These are phyloP conservation scores for Arabidopsis suecica DNA, from an alignment of 345 rosid species.

Conservation along the genomic window DNA sequence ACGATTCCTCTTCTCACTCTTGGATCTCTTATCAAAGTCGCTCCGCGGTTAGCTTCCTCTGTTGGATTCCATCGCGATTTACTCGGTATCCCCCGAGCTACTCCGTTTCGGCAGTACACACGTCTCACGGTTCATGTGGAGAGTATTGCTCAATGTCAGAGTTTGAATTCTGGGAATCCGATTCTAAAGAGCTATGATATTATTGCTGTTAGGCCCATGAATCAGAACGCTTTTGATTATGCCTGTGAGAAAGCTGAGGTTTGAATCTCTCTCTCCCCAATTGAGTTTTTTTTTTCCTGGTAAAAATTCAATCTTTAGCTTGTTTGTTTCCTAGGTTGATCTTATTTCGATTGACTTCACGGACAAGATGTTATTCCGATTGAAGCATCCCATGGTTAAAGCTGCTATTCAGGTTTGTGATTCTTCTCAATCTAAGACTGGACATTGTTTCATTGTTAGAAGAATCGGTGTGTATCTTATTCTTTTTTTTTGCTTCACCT, in stretches of 20 bases:
- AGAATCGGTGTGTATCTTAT: neutral
- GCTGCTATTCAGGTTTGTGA: constrained; percentile 71
- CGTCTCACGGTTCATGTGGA: constrained; percentile 78
- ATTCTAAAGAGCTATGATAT: constrained; percentile 77
- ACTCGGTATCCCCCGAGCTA: constrained; percentile 62
- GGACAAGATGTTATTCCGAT: constrained; percentile 66
- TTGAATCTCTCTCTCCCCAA: constrained; percentile 1
- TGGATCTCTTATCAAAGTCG: constrained; percentile 61
- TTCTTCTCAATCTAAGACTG: neutral
- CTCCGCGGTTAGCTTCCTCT: constrained; percentile 68
- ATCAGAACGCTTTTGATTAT: constrained; percentile 67
- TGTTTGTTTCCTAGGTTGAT: constrained; percentile 59
- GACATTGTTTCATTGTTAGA: neutral
- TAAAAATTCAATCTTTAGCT: neutral
- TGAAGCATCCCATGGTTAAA: constrained; percentile 65
- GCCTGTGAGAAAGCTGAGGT: constrained; percentile 83
- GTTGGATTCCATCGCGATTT: constrained; percentile 76
- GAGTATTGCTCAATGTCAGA: constrained; percentile 56
- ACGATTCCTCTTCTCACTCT: constrained; percentile 58
- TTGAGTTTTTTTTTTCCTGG: neutral
- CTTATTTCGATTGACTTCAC: constrained; percentile 73
- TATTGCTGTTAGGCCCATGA: constrained; percentile 75
- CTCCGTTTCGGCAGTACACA: constrained; percentile 89
- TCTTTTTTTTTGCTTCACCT: constrained; percentile 8
- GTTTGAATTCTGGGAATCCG: constrained; percentile 72